Percentiles rank a stretch among this genome's conserved stretches.
These are phyloP conservation scores for Epichloe sp. DNA, from an alignment of 2,329 filamentous ascomycete species.

Conservation along the genomic window DNA sequence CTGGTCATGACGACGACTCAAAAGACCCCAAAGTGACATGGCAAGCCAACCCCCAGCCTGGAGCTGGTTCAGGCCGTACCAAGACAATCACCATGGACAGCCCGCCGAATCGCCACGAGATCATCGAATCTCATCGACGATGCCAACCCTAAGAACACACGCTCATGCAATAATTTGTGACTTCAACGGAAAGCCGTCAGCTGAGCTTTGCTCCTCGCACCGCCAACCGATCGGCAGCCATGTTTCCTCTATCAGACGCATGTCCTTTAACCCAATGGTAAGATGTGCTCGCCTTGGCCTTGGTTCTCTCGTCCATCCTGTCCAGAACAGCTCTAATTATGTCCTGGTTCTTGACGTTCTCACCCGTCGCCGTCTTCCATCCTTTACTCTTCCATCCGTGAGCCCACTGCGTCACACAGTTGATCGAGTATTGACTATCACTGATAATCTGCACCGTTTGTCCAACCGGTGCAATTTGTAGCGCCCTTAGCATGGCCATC, in stretches of 20 bases:
- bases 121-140: not conserved
- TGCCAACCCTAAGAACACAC: not conserved
- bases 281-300: conserved; percentile 45
- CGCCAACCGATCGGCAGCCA: conserved; percentile 67
- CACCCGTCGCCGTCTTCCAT: conserved; percentile 63
- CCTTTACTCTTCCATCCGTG: conserved; percentile 58
- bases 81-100: not conserved
- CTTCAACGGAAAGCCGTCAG: not conserved
- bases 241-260: conserved; percentile 57
- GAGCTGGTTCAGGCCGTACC: not conserved
- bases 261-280: conserved; percentile 93
- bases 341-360: conserved; percentile 75
- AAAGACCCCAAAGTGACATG: not conserved
- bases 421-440: conserved; percentile 86
- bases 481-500: conserved; percentile 70
- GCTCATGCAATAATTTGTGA: not conserved
- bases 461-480: conserved; percentile 58
- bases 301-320: conserved; percentile 56
- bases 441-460: conserved; percentile 64
- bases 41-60: not conserved
- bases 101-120: not conserved
- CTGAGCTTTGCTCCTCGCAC: conserved; percentile 31
- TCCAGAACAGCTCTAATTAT: conserved; percentile 60
- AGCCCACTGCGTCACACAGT: conserved; percentile 79
- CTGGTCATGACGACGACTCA: too few relatives aligned